phyloP scores from a whole-genome alignment of 1,139 yeast species.

The Diutina neorugosa region DNA sequence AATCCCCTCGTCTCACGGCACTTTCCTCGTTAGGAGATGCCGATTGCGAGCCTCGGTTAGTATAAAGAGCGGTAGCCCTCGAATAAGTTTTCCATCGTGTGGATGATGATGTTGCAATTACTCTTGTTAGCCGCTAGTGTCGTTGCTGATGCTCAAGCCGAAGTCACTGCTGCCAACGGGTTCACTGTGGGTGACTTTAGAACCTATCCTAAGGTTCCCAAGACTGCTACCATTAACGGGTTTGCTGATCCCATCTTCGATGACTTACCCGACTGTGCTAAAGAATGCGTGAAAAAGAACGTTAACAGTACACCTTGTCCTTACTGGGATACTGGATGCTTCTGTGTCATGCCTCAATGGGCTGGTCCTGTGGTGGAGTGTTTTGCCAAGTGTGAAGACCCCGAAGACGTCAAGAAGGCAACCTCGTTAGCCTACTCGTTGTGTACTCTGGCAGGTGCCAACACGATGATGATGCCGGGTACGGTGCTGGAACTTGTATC shows the following conservation, averaged over 20 bases:
- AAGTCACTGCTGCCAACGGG: background rate
- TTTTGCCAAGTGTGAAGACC: slow-evolving; percentile 7
- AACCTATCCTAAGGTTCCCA: slow-evolving; percentile 3
- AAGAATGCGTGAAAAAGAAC: slow-evolving; percentile 2
- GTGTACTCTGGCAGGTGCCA: slow-evolving; percentile 33
- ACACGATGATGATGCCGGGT: slow-evolving; percentile 35
- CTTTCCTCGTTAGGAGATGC: too few species aligned
- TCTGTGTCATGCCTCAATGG: slow-evolving; percentile 5
- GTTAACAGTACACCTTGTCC: slow-evolving; percentile 5
- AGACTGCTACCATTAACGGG: slow-evolving; percentile 5
- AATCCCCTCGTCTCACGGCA: too few species aligned
- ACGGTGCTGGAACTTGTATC: slow-evolving; percentile 14
- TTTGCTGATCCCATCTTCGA: slow-evolving; percentile 5
- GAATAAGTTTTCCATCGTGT: too few species aligned
- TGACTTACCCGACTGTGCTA: slow-evolving; percentile 6
- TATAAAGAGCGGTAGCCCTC: too few species aligned
- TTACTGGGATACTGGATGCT: slow-evolving; percentile 6
- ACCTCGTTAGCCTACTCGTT: slow-evolving; percentile 26
- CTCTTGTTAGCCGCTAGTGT: background rate
- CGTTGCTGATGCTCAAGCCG: background rate
- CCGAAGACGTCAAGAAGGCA: slow-evolving; percentile 13
- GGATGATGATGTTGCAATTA: background rate
- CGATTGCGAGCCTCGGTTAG: too few species aligned
- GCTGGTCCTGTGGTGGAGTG: slow-evolving; percentile 4
- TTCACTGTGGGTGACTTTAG: background rate